phyloP scores from a whole-genome alignment of 2,329 filamentous ascomycete species.

The Didymella sp. region DNA sequence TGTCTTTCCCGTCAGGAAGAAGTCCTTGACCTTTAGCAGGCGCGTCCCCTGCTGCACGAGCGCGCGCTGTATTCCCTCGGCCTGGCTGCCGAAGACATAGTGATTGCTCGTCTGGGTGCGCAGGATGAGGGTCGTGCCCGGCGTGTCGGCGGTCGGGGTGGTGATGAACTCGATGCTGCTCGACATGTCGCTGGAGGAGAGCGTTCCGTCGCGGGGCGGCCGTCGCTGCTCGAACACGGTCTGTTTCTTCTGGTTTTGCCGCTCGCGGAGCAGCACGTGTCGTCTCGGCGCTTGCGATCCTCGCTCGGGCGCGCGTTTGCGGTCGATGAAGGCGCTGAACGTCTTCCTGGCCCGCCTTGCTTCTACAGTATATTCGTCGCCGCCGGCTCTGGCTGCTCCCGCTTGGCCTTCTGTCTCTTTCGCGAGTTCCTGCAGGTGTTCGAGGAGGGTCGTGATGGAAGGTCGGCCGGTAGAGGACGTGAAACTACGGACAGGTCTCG shows the following conservation, averaged over 20 bases:
- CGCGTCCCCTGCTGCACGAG: conserved; percentile 71
- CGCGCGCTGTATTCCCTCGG: conserved; percentile 85
- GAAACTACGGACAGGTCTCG: neutral
- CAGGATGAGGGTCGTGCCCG: conserved; percentile 77
- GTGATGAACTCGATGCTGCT: conserved; percentile 77
- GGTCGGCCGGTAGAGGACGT: conserved; percentile 5
- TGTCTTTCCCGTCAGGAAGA: conserved; percentile 82
- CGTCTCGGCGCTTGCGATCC: conserved; percentile 3
- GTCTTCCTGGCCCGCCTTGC: neutral
- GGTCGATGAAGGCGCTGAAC: neutral
- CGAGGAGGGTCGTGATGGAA: neutral
- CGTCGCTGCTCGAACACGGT: neutral
- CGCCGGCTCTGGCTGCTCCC: neutral
- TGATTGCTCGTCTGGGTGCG: conserved; percentile 73
- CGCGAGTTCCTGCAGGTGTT: conserved; percentile 10
- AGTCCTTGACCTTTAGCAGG: conserved; percentile 71
- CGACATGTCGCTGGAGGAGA: conserved; percentile 63
- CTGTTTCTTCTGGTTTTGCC: neutral
- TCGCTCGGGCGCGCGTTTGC: conserved; percentile 17
- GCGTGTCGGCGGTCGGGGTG: conserved; percentile 86
- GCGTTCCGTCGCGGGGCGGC: neutral
- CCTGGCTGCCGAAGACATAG: conserved; percentile 83
- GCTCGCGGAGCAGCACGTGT: neutral
- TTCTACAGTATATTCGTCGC: neutral
- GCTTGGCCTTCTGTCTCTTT: neutral